Evolutionary conservation across 352 stramenopile genomes (phyloP), one percentile per base, ranked within the genome.

Genomic region (Elongisporangium senticosum): DNA sequence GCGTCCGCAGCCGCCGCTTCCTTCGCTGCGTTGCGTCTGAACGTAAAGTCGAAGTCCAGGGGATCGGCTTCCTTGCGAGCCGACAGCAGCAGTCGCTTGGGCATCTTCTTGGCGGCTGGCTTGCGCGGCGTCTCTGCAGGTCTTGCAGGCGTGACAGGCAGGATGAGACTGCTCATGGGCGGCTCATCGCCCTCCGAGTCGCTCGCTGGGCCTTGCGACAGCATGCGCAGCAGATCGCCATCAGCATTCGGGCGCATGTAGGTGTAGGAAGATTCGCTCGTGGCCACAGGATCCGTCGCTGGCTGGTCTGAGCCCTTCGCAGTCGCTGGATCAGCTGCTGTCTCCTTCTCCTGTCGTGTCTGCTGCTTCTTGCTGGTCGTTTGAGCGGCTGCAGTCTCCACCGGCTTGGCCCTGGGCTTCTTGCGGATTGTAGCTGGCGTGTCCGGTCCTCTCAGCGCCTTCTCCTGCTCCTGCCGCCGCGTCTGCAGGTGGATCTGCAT

Each of bases 1-100:
- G 61, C 58, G 15, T 67, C 61, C 15, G 63, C 63, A 47, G 49
- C 48, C 39, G 53, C 64, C 7, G 58, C 69, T 57, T 55, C 56
- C 21, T 71, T 63, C 10, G 48, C 59, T n/a, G 53, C 58, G 71
- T 71, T 8, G 56, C 63, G 40, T 76, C 67, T 72, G 40, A 71
- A 74, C 10, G 74, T 72, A 39, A 86, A 86, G 23, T 86, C 69
- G 19, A 86, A 86, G 51, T 83, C 77, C 6, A 83, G 5, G 5
- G 68, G 58, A 59, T 65, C 24, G 63, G 67, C 56, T 70, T 73
- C 49, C 58, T 55, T 53, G 26, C 40, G 21, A 67, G 68, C 19
- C 61, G 56, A 55, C 22, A 47, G 17, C 50, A 76, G 72, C 52
- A 68, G 58, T 2, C 57, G 54, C 26, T 58, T 74, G 53, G 55